These are phyloP conservation scores for Epicoccum sorghinum DNA, from an alignment of 2,329 filamentous ascomycete genomes.

Conservation along the genomic window DNA sequence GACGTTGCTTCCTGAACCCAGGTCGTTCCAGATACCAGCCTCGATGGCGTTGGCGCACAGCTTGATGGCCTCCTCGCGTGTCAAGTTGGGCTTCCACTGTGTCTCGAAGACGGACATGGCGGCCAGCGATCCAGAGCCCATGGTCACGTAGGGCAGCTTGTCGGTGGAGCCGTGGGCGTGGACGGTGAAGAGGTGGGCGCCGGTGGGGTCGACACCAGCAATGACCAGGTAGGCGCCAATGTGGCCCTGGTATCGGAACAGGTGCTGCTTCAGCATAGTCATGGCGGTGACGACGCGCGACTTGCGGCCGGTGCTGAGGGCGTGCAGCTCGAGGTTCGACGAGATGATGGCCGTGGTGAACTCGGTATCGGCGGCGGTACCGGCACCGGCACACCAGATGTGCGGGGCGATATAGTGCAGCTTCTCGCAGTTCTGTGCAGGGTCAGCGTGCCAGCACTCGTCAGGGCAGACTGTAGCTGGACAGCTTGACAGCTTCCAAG, in stretches of 20 bases:
- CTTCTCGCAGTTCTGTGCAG: conserved; percentile 89
- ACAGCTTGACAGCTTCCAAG: not conserved
- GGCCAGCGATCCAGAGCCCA: conserved; percentile 94
- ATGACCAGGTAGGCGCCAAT: conserved; percentile 98
- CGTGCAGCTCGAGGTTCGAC: conserved; percentile 96
- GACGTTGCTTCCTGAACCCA: conserved; percentile 96
- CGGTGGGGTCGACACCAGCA: conserved; percentile 94
- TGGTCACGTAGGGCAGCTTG: conserved; percentile 98
- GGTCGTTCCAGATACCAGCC: conserved; percentile 97
- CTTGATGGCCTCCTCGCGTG: conserved; percentile 79
- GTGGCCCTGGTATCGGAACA: conserved; percentile 97
- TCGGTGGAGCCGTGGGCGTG: conserved; percentile 98
- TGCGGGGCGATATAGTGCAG: conserved; percentile 98
- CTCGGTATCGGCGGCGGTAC: conserved; percentile 97
- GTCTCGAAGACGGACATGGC: conserved; percentile 99
- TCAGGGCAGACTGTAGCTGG: too few species aligned
- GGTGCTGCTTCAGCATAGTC: conserved; percentile 99
- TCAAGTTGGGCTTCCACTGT: conserved; percentile 82
- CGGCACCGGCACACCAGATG: conserved; percentile 98
- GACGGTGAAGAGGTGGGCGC: conserved; percentile 94
- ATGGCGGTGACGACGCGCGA: conserved; percentile 98
- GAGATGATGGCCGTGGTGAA: conserved; percentile 99
- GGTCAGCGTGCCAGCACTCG: not conserved
- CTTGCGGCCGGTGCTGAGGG: conserved; percentile 93
- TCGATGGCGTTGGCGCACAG: conserved; percentile 86